These are phyloP conservation scores for Aspergillus fischeri DNA, from an alignment of 2,329 filamentous ascomycete species.

Conservation along the genomic window DNA sequence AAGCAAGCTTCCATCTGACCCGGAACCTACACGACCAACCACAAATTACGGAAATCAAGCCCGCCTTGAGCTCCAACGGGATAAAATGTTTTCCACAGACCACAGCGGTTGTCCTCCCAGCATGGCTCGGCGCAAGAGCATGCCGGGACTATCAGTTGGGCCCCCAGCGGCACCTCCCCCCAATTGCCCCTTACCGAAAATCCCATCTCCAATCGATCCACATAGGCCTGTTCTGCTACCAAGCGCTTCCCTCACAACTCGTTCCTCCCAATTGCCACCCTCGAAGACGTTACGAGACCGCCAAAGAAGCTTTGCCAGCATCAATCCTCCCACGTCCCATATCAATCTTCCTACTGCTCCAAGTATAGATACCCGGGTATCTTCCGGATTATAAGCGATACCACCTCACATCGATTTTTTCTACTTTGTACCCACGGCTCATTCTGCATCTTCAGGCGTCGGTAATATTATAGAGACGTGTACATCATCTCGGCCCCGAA, in stretches of 20 bases:
- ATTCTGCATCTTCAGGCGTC: not conserved
- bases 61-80: conserved; percentile 9
- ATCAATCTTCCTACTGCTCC: not conserved
- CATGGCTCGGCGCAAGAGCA: conserved; percentile 30
- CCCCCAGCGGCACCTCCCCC: conserved; percentile 31
- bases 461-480: not conserved
- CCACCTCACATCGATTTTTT: not conserved
- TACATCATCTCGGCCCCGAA: not conserved
- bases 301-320: not conserved
- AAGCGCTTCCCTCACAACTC: not conserved
- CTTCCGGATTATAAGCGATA: not conserved
- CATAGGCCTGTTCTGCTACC: not conserved
- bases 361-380: not conserved
- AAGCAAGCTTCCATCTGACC: conserved; percentile 5
- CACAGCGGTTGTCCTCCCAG: conserved; percentile 6
- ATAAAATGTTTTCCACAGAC: conserved; percentile 9
- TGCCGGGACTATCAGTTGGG: conserved; percentile 27
- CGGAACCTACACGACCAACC: conserved; percentile 5
- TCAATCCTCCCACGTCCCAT: not conserved
- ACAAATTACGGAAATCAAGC: not conserved
- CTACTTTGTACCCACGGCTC: not conserved
- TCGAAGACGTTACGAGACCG: not conserved
- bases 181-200: conserved; percentile 31
- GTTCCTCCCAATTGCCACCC: conserved; percentile 6
- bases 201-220: conserved; percentile 20